A percentile compares a stretch with the other conserved stretches of the same genome.
Conservation (phyloP, 495 filamentous ascomycete genomes). For the Aspergillus funiculosus region DNA sequence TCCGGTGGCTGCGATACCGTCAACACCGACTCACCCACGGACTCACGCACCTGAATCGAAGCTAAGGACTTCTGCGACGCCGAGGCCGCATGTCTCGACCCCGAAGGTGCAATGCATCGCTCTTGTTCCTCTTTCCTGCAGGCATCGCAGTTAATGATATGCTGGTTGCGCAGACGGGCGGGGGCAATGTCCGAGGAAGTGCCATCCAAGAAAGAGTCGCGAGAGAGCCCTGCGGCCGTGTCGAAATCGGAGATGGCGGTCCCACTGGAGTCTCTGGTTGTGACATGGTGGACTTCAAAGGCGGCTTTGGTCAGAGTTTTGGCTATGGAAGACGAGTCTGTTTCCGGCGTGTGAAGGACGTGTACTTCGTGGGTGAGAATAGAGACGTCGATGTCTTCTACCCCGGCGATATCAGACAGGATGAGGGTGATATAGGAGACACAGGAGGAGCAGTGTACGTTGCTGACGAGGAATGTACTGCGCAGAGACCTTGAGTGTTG, state of each 20-base stretch:
- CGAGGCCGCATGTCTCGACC: neutral
- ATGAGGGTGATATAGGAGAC: conserved; percentile 43
- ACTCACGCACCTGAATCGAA: neutral
- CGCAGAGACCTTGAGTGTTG: too few relatives aligned
- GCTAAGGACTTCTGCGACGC: neutral
- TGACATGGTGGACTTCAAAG: conserved; percentile 46
- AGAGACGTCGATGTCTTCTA: conserved; percentile 39
- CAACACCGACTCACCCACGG: neutral
- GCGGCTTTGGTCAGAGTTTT: conserved; percentile 41
- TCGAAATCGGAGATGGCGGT: conserved; percentile 30
- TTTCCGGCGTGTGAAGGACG: conserved; percentile 29
- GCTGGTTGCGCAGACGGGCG: conserved; percentile 19
- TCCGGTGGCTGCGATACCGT: neutral
- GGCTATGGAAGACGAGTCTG: conserved; percentile 32
- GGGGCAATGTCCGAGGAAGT: conserved; percentile 22
- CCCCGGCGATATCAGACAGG: conserved; percentile 29
- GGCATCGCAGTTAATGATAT: conserved; percentile 47
- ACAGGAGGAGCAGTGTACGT: conserved; percentile 52
- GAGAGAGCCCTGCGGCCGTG: conserved; percentile 28
- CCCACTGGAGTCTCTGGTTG: conserved; percentile 33
- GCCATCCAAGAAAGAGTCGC: conserved; percentile 22
- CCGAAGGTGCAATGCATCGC: neutral
- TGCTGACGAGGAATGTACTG: conserved; percentile 44
- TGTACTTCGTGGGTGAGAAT: conserved; percentile 43
- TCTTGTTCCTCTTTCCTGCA: conserved; percentile 37